Evolutionary conservation across 148 eudicot genomes (phyloP), one percentile per base, ranked within the genome.

Genomic region (Chenopodium album): DNA sequence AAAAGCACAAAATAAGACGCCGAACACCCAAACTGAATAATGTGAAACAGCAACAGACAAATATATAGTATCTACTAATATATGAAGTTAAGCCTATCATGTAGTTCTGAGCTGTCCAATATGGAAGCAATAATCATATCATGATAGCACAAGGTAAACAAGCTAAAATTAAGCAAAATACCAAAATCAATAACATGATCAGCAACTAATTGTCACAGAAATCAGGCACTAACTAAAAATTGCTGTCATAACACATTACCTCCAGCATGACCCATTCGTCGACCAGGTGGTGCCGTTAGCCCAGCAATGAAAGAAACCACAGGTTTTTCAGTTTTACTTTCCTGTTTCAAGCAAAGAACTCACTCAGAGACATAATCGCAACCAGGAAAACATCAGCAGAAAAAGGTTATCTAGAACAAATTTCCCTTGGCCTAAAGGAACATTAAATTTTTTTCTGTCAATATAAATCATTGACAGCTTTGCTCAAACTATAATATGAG

Each of bases 201-300:
- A 47, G 77, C 16, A 75, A 56, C 48, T 56, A 37, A 1, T 12
- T 65, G 12, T 23, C 28, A 48, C 56, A 28, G 50, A 65, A 12
- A 22, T 9, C 66, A 10, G 19, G 7, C 54, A 47, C 63, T 48
- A 50, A 12, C 56, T 73, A 73, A 74, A 74, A 50, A 6, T 50
- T 52, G 52, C 22, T 16, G 37, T 28, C 4, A 46, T 0, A 78
- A 62, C 44, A 73, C 47, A 71, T 29, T 92, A 95, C 99, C 99
- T 95, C 99, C 99, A 83, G 99, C 99, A 69, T 95, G 99, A 76
- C 99, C 99, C 99, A 95, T 95, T 22, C 98, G 91, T 50, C 99
- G 91, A 37, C 99, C 99, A 62, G 99, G 99, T 81, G 99, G 99
- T 76, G 99, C 99, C 48, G 99, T 95, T 70, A 95, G 92, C 79